Evolutionary conservation across 2,329 filamentous ascomycete species (phyloP).

Genomic region (Ceratocystis harringtonii): DNA sequence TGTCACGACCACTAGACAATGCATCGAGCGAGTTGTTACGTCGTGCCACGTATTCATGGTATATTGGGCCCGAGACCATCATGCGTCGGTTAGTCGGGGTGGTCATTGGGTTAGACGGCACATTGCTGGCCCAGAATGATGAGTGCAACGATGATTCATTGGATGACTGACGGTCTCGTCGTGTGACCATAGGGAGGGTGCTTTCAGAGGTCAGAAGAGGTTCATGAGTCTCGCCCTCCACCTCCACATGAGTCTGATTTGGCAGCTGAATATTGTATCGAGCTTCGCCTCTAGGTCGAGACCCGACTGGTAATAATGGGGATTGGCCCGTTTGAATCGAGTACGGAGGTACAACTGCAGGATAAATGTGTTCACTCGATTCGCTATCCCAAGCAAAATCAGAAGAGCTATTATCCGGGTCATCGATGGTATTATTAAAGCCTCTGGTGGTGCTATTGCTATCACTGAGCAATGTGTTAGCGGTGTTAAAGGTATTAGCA

Average conservation of each 20-base stretch:
- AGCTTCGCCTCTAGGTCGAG: background rate
- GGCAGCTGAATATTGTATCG: background rate
- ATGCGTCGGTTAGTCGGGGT: background rate
- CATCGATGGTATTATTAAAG: background rate
- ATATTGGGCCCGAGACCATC: background rate
- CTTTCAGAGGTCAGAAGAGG: background rate
- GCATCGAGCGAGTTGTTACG: background rate
- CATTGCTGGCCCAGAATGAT: background rate
- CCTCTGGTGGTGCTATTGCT: background rate
- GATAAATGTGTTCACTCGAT: background rate
- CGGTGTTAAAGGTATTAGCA: too few relatives aligned
- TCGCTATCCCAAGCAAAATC: background rate
- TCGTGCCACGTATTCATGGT: background rate
- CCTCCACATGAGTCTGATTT: background rate
- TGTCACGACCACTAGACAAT: slow-evolving; percentile 33
- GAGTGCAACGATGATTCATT: too few relatives aligned
- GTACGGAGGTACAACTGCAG: background rate
- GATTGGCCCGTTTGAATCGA: too few relatives aligned
- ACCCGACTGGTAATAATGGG: background rate
- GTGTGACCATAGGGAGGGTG: too few relatives aligned
- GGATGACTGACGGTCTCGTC: too few relatives aligned
- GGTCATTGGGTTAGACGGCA: background rate
- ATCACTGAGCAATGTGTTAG: too few relatives aligned
- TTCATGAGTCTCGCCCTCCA: background rate
- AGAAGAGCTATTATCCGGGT: background rate